phyloP scores from a whole-genome alignment of 768 basidiomycete species.

The Xanthoconium stramineum region DNA sequence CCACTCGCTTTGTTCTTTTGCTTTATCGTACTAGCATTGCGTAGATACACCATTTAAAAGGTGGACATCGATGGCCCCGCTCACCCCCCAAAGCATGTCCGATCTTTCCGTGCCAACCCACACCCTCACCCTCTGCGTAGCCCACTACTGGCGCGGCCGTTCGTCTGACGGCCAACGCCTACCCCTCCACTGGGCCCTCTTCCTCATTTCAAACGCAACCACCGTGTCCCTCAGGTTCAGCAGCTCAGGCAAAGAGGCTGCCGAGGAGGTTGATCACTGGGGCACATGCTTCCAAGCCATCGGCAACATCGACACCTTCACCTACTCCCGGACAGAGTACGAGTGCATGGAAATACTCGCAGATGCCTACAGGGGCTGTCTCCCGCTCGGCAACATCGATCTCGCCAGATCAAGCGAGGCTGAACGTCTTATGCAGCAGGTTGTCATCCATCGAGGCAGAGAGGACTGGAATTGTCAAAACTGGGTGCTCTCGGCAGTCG shows the following conservation, averaged over 20 bases:
- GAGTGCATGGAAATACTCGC: constrained; percentile 33
- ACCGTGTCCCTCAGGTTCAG: constrained; percentile 17
- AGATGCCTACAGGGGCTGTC: constrained; percentile 28
- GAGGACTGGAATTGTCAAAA: constrained; percentile 33
- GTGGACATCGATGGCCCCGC: not conserved
- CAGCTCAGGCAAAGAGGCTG: constrained; percentile 20
- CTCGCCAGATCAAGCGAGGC: constrained; percentile 9
- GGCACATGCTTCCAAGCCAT: constrained; percentile 30
- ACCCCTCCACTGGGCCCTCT: constrained; percentile 32
- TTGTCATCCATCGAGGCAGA: constrained; percentile 22
- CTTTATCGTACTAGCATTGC: constrained; percentile 14
- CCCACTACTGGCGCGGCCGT: constrained; percentile 30
- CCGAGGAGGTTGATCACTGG: constrained; percentile 29
- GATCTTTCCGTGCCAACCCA: constrained; percentile 3
- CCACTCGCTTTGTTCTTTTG: constrained; percentile 7
- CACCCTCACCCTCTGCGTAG: constrained; percentile 27
- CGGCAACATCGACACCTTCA: constrained; percentile 29
- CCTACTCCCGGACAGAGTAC: constrained; percentile 24
- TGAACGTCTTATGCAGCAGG: constrained; percentile 22
- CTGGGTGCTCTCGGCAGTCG: constrained; percentile 27
- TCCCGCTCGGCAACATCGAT: constrained; percentile 23
- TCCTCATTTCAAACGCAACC: constrained; percentile 26
- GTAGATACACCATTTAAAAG: constrained; percentile 15
- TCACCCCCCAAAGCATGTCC: constrained; percentile 14
- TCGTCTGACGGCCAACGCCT: constrained; percentile 18